Percentiles rank a stretch among this genome's conserved stretches.
phyloP scores from a whole-genome alignment of 176 grass and related monocot species.

The Paspalum notatum region DNA sequence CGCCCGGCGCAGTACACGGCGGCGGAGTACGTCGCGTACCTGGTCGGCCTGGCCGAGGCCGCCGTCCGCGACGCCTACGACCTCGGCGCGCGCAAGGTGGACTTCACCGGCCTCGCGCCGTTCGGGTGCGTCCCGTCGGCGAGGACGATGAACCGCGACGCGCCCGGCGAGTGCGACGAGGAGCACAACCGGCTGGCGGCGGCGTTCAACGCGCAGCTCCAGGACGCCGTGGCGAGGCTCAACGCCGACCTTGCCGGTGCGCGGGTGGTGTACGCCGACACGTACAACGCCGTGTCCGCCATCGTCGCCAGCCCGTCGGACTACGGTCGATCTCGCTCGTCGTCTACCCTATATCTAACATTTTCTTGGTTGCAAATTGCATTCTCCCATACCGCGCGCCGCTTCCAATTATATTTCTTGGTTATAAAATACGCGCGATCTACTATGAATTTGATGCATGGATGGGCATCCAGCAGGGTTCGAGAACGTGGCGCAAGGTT shows the following conservation, averaged over 20 bases:
- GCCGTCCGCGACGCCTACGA: constrained; percentile 41
- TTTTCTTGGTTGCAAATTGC: too few species aligned
- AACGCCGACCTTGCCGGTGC: constrained; percentile 37
- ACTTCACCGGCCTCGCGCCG: constrained; percentile 47
- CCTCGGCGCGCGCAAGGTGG: constrained; percentile 61
- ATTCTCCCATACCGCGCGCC: too few species aligned
- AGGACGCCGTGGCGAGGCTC: constrained; percentile 32
- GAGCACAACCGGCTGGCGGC: constrained; percentile 54
- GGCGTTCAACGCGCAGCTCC: constrained; percentile 47
- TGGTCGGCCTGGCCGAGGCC: constrained; percentile 35
- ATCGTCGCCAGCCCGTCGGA: constrained; percentile 34
- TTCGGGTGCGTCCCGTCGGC: constrained; percentile 55
- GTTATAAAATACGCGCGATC: too few species aligned
- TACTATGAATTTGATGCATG: not conserved
- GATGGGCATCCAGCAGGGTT: constrained; percentile 53
- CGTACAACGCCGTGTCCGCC: constrained; percentile 24
- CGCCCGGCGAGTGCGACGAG: constrained; percentile 48
- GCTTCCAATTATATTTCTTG: too few species aligned
- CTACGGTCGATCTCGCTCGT: constrained; percentile 38
- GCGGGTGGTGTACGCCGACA: constrained; percentile 33
- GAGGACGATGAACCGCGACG: constrained; percentile 37
- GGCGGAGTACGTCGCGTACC: constrained; percentile 49
- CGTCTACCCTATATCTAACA: too few species aligned
- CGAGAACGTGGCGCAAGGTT: constrained; percentile 57
- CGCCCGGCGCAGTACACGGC: constrained; percentile 39